A percentile compares a stretch with the other conserved stretches of the same genome.
phyloP scores from a whole-genome alignment of 768 basidiomycete species.

The Infundibulicybe gibba region DNA sequence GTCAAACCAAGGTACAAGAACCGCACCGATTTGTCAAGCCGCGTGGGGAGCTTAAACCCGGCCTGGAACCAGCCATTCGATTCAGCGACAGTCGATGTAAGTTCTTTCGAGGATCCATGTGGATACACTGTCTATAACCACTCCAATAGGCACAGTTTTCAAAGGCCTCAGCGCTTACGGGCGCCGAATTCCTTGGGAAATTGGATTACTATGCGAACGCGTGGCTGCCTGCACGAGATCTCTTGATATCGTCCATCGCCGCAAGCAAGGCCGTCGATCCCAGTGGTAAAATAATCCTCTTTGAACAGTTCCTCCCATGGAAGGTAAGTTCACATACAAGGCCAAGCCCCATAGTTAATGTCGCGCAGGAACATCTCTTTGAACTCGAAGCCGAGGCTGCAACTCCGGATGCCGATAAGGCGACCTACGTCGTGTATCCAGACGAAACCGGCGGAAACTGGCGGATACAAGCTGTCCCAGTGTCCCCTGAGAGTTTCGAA shows the following conservation, averaged over 20 bases:
- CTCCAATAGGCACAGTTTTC: constrained; percentile 59
- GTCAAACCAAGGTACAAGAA: constrained; percentile 68
- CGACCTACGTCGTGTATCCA: constrained; percentile 87
- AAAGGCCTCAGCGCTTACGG: constrained; percentile 78
- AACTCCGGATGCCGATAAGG: constrained; percentile 43
- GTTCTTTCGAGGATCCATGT: constrained; percentile 17
- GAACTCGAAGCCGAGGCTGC: constrained; percentile 67
- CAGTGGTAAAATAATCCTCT: constrained; percentile 73
- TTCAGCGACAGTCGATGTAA: constrained; percentile 68
- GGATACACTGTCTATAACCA: too few relatives aligned
- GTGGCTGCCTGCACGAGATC: constrained; percentile 89
- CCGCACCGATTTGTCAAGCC: constrained; percentile 79
- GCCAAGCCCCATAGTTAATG: background rate
- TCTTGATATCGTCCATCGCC: constrained; percentile 60
- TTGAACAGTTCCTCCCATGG: constrained; percentile 83
- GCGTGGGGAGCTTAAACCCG: constrained; percentile 85
- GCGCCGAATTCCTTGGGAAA: constrained; percentile 77
- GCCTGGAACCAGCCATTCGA: constrained; percentile 85
- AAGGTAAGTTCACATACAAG: constrained; percentile 47
- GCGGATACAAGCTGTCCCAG: constrained; percentile 91
- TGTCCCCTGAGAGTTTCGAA: constrained; percentile 78
- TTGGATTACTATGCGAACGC: constrained; percentile 82
- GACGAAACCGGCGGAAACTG: constrained; percentile 76
- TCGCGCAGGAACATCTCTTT: constrained; percentile 74
- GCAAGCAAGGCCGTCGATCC: constrained; percentile 60